A percentile compares a stretch with the other conserved stretches of the same genome.
phyloP scores from a whole-genome alignment of 208 protist genomes.

The Strigomonas culicis region DNA sequence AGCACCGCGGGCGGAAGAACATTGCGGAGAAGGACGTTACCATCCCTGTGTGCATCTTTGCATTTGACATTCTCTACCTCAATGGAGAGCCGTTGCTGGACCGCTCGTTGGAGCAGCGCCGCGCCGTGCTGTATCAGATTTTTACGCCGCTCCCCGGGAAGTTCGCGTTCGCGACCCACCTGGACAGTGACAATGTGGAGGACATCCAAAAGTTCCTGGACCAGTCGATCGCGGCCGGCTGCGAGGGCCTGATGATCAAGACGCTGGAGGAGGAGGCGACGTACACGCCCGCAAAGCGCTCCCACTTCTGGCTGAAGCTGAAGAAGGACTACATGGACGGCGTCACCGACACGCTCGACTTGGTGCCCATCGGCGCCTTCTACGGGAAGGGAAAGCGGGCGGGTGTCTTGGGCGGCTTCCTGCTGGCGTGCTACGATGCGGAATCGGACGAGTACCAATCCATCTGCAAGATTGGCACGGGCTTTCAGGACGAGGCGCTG shows the following conservation, averaged over 20 bases:
- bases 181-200: slow-evolving; percentile 88
- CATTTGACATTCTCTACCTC: slow-evolving; percentile 99
- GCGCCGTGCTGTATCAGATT: slow-evolving; percentile 60
- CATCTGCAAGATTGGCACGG: slow-evolving; percentile 98
- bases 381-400: slow-evolving; percentile 98
- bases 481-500: slow-evolving; percentile 95
- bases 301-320: slow-evolving; percentile 98
- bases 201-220: slow-evolving; percentile 96
- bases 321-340: slow-evolving; percentile 99
- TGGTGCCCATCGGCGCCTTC: slow-evolving; percentile 98
- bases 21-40: slow-evolving; percentile 90
- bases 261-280: slow-evolving; percentile 89
- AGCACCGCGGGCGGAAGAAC: slow-evolving; percentile 90
- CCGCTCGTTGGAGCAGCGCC: slow-evolving; percentile 80
- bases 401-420: slow-evolving; percentile 96
- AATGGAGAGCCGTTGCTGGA: slow-evolving; percentile 93
- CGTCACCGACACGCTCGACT: slow-evolving; percentile 97
- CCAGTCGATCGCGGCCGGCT: slow-evolving; percentile 85
- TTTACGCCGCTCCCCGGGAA: slow-evolving; percentile 69
- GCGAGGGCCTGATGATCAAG: slow-evolving; percentile 99
- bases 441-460: slow-evolving; percentile 97
- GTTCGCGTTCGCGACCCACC: slow-evolving; percentile 86
- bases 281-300: slow-evolving; percentile 97
- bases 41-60: slow-evolving; percentile 98
- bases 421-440: slow-evolving; percentile 97